Evolutionary conservation across 805 yeast species (phyloP), one percentile per base, ranked within the genome.

Genomic region (Ogataea pignaliae): DNA sequence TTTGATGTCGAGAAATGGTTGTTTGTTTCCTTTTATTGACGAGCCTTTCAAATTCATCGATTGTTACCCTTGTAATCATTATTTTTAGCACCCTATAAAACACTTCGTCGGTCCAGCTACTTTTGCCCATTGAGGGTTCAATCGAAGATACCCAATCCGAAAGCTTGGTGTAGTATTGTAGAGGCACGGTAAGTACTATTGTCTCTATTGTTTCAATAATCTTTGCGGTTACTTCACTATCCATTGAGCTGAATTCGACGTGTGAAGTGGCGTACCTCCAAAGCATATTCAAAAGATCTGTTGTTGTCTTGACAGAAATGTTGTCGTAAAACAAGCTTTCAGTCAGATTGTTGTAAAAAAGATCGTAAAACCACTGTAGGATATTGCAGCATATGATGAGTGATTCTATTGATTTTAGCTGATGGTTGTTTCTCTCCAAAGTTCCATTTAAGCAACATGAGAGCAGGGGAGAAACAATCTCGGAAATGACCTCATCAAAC

Each of bases 11-110:
- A 7, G 26, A 31, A 8, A 37, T 28, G 15, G 7, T 13, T 13
- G 14, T 32, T 12, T 29, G 18, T 11, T n/a, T 37, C 13, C 33
- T 13, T 3, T 18, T 31, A 12, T 40, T 37, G 12, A 51, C 30
- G 9, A 48, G 12, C 6, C 40, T 31, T 28, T 49, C 52, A 29
- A 52, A 42, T 39, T 49, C 48, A 31, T 52, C 52, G 17, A 49
- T 40, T 4, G 52, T 52, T 2, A 52, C 17, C 29, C 47, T 37
- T 13, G 52, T 43, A 6, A 50, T 47, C 29, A 46, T 42, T 4
- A 51, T 49, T 28, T 49, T 45, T 33, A 49, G 37, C 40, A 48
- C 44, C 2, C 32, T 33, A 29, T 44, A 47, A 36, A 47, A 52
- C 8, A 49, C 30, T 9, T 44, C 41, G 34, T 49, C 45, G 51